Percentiles rank a stretch among this genome's conserved stretches.
phyloP scores from a whole-genome alignment of 176 grass and related monocot genomes.

The Oryza glaberrima region DNA sequence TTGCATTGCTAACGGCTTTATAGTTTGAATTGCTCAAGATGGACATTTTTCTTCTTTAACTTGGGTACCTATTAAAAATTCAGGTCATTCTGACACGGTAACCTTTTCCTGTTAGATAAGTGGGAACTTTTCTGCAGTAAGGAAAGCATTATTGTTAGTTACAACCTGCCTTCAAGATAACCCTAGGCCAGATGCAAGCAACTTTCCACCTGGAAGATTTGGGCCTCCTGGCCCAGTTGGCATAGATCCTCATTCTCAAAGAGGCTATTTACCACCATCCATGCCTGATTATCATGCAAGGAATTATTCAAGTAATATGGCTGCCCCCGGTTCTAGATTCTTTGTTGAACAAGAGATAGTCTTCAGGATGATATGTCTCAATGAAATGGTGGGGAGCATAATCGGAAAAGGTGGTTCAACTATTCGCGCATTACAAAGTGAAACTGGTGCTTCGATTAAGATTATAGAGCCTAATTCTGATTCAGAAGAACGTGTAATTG shows the following conservation, averaged over 20 bases:
- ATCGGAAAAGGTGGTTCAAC: constrained; percentile 76
- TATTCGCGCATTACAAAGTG: constrained; percentile 71
- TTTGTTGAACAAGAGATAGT: constrained; percentile 76
- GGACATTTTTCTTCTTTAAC: constrained; percentile 21
- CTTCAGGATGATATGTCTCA: constrained; percentile 75
- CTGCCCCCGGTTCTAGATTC: constrained; percentile 56
- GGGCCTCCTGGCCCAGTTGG: constrained; percentile 48
- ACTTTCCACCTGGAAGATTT: constrained; percentile 47
- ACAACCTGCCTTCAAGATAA: constrained; percentile 70
- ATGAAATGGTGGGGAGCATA: constrained; percentile 72
- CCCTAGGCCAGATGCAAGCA: constrained; percentile 51
- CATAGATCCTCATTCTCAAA: constrained; percentile 67
- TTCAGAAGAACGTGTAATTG: constrained; percentile 60
- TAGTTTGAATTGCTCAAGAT: not conserved
- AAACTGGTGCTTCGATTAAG: constrained; percentile 83
- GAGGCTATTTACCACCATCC: constrained; percentile 55
- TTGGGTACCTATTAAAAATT: constrained; percentile 40
- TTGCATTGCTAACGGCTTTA: constrained; percentile 14
- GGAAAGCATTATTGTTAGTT: constrained; percentile 68
- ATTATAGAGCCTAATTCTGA: constrained; percentile 65
- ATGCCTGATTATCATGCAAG: constrained; percentile 61
- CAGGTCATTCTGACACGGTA: constrained; percentile 33
- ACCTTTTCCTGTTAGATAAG: constrained; percentile 67
- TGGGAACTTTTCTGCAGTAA: constrained; percentile 72
- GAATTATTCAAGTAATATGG: constrained; percentile 50